Conservation (phyloP, 257 asterid genomes). For the Nyctanthes arbortristis region DNA sequence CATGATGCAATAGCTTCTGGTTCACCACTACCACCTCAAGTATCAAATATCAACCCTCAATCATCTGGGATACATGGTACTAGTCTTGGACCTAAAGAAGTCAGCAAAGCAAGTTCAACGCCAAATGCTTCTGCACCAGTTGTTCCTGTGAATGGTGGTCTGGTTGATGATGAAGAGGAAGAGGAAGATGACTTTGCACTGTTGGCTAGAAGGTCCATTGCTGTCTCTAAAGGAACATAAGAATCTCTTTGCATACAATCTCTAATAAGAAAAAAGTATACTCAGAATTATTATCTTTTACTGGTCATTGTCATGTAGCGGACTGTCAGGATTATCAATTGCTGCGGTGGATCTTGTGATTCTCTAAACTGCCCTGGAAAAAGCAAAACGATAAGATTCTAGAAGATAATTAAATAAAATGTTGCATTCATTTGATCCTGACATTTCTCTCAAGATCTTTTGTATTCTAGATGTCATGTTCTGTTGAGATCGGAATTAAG, state of each 20-base stretch:
- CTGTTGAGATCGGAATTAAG: no score
- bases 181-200: conserved; percentile 96
- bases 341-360: not conserved
- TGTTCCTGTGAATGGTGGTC: conserved; percentile 31
- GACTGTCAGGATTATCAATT: not conserved
- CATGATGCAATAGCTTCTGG: conserved; percentile 91
- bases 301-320: not conserved
- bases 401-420: not conserved
- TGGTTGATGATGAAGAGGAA: conserved; percentile 66
- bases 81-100: conserved; percentile 33
- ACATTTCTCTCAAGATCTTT: no score
- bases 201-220: conserved; percentile 81
- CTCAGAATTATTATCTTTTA: not conserved
- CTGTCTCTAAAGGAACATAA: conserved; percentile 6
- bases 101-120: conserved; percentile 17
- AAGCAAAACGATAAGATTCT: not conserved
- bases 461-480: no score
- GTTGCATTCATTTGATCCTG: conserved; percentile 3
- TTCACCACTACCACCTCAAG: conserved; percentile 48
- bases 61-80: conserved; percentile 37
- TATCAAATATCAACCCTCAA: conserved; percentile 17
- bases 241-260: not conserved
- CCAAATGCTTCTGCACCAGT: conserved; percentile 38
- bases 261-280: not conserved
- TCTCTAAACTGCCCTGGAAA: not conserved